Base-by-base conservation (phyloP, 2,329 filamentous ascomycete genomes). In the Sclerotinia glacialis region DNA sequence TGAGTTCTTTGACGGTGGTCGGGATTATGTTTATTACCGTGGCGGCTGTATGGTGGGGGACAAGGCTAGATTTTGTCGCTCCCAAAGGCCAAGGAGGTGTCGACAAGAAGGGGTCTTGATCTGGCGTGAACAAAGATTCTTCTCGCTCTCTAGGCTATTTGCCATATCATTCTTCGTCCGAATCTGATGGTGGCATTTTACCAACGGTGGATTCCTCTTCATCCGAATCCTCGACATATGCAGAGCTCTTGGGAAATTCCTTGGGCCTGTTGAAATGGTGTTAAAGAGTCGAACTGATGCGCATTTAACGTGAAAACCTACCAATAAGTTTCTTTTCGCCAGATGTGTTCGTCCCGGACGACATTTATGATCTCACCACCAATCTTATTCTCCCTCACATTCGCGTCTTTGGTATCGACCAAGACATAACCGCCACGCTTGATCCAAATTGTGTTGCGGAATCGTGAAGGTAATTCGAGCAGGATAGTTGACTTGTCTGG, bases 381-480 rank as follows among this genome's bases (percentile, higher is more conserved):
- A 16, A 96, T 85, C 77, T 92, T 93, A 73, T 92, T 92, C 54
- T 89, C 88, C 62, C 88, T 80, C 31, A 84, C 86, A 37, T 87
- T 86, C 47, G 88, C 81, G 2, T 85, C 82, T 40, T 83, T 82
- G 31, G 86, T 89, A 71, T 98, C 91, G 18, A 97, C 84, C 14
- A 98, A 80, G 40, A 97, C 93, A 77, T 89, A 98, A 0, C 92
- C 92, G 40, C 93, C 91, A 23, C 92, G 88, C 78, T 91, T 93
- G 77, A 98, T 90, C 91, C 92, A 98, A 70, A 98, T 92, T 2
- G 92, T 95, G 71, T 92, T 95, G 69, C 94, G 90, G 77, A 98
- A 97, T 50, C 88, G 87, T 34, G 92, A 82, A 12, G 91, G 89
- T 26, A 99, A 86, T 81, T 97, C 93, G 28, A 93, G 89, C 23